Base-by-base conservation (phyloP, 106 monocot genomes). In the Dendrobium catenatum region DNA sequence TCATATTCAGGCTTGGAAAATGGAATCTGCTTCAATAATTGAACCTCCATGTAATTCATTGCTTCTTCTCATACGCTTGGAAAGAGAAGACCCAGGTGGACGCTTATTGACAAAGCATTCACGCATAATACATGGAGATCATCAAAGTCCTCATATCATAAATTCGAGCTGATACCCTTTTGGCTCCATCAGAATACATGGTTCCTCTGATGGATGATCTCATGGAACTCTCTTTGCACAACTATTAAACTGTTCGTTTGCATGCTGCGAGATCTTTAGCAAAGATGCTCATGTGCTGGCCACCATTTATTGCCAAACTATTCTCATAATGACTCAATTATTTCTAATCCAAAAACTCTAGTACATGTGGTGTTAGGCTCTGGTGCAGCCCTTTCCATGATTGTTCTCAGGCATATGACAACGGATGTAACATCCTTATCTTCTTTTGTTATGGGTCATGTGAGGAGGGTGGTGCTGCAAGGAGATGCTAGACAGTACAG, bases 51-150 rank as follows among this genome's bases (percentile, higher is more conserved):
- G 88, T 80, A 99, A 99, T 82, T 99, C 56, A 93, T 99, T 80
- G 73, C 86, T 73, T 80, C 87, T 76, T 85, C 88, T 76, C 86
- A 86, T 84, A 79, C 86, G 77, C 58, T 72, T 72, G 98, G 95
- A 79, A 95, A 95, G 83, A 95, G 86, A 88, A 91, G 98, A 80
- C 95, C 98, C 55, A 91, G 95, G 27, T 99, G 98, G 91, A 88
- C 91, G 31, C 83, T 95, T 44, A 78, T 95, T 82, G 98, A 95
- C 73, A 99, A 95, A 77, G 87, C 89, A 68, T 89, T 91, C 83
- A 85, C 95, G 91, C 98, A 99, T 82, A 99, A 93, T 82, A 93
- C 85, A 77, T 99, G 91, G 98, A 89, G 98, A 80, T 85, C 91
- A 8, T 95, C 98, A 46, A 95, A 93, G 82, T 88, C 88, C 86